Evolutionary conservation across 2,329 filamentous ascomycete genomes (phyloP).

Genomic region (Chaetomium strumarium): DNA sequence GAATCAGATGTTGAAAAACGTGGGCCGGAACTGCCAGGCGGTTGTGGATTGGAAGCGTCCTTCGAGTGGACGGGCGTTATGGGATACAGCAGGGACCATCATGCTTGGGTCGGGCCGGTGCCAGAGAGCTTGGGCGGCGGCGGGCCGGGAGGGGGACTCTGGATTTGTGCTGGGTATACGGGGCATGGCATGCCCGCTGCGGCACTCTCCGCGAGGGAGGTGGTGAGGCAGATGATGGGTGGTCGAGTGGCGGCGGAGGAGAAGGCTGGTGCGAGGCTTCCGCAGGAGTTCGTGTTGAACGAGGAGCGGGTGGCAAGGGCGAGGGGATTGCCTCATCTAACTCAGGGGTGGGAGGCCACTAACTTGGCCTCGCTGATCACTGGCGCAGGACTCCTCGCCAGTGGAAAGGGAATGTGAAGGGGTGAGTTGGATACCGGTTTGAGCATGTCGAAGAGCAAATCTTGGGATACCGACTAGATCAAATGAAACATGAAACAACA

Average conservation of each 20-base stretch:
- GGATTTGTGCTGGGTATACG: slow-evolving; percentile 61
- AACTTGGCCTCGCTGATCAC: slow-evolving; percentile 12
- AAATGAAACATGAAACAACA: too few species aligned
- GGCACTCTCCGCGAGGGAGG: slow-evolving; percentile 58
- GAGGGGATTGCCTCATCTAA: slow-evolving; percentile 9
- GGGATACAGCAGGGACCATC: slow-evolving; percentile 63
- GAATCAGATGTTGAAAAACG: not conserved
- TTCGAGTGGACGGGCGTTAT: slow-evolving; percentile 77
- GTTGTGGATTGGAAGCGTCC: slow-evolving; percentile 44
- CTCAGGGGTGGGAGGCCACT: slow-evolving; percentile 13
- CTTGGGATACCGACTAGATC: too few species aligned
- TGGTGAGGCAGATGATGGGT: slow-evolving; percentile 52
- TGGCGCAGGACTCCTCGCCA: not conserved
- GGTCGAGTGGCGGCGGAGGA: not conserved
- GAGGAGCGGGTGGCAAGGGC: slow-evolving; percentile 17
- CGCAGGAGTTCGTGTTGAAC: slow-evolving; percentile 14
- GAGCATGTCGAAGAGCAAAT: too few species aligned
- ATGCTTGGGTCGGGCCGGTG: slow-evolving; percentile 67
- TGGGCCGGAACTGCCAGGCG: slow-evolving; percentile 28
- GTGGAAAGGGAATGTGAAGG: not conserved
- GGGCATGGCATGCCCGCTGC: slow-evolving; percentile 75
- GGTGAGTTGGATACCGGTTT: too few species aligned
- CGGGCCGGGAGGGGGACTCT: slow-evolving; percentile 48
- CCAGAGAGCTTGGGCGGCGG: slow-evolving; percentile 45
- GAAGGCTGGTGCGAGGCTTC: slow-evolving; percentile 5